These are phyloP conservation scores for Dinochytrium kinnereticum DNA, from an alignment of 371 early-diverging fungal species.

Conservation along the genomic window DNA sequence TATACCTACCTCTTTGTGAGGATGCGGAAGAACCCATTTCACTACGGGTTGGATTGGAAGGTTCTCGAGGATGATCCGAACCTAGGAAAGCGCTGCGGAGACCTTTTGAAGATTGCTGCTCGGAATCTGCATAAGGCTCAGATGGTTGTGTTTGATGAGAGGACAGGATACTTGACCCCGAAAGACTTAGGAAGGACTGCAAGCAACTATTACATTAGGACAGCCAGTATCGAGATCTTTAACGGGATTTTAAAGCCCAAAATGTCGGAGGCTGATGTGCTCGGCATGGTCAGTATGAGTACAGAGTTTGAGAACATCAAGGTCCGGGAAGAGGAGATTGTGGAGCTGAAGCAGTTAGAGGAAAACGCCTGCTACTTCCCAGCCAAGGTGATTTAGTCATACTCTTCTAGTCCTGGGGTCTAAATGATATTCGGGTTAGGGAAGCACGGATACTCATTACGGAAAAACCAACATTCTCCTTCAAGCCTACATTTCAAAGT, in stretches of 20 bases:
- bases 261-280: slow-evolving; percentile 79
- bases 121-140: slow-evolving; percentile 77
- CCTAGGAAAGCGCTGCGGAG: slow-evolving; percentile 74
- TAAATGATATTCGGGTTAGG: slow-evolving; percentile 25
- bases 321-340: slow-evolving; percentile 83
- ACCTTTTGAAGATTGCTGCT: slow-evolving; percentile 78
- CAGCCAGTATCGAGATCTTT: slow-evolving; percentile 85
- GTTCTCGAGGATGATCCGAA: slow-evolving; percentile 80
- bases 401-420: not conserved
- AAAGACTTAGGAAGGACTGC: slow-evolving; percentile 95
- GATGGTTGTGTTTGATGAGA: slow-evolving; percentile 91
- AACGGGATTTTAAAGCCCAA: slow-evolving; percentile 53
- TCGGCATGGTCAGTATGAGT: slow-evolving; percentile 85
- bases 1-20: slow-evolving; percentile 98
- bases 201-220: slow-evolving; percentile 88
- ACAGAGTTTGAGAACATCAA: slow-evolving; percentile 94
- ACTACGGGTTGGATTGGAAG: slow-evolving; percentile 84
- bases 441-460: slow-evolving; percentile 67
- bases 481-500: slow-evolving; percentile 83
- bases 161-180: slow-evolving; percentile 79
- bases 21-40: slow-evolving; percentile 93
- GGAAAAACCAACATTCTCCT: slow-evolving; percentile 94
- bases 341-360: slow-evolving; percentile 76
- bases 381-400: slow-evolving; percentile 63
- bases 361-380: slow-evolving; percentile 79